Percentiles rank a stretch among this genome's conserved stretches.
Evolutionary conservation across 1,284 basidiomycete species (phyloP).

Genomic region (Flammula alnicola): DNA sequence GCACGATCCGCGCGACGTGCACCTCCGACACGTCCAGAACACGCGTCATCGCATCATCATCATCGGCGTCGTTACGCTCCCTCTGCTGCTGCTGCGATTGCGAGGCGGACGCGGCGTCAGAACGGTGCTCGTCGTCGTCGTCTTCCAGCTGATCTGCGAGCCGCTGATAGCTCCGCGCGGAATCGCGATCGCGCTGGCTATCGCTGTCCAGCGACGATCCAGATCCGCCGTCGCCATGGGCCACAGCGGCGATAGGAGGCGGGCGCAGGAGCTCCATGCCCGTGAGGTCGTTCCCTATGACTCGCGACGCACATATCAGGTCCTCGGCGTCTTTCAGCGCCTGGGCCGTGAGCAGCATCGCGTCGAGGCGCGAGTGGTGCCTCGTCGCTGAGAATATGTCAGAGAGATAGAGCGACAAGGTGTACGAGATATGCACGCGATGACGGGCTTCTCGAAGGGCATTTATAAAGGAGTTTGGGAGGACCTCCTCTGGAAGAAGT

Average conservation of each 20-base stretch:
- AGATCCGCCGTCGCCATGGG: no score
- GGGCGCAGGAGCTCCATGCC: slow-evolving; percentile 50
- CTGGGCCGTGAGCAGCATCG: slow-evolving; percentile 62
- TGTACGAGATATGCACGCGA: slow-evolving; percentile 47
- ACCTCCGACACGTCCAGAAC: slow-evolving; percentile 70
- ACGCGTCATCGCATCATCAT: slow-evolving; percentile 16
- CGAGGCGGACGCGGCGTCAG: no score
- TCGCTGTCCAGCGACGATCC: no score
- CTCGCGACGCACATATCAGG: slow-evolving; percentile 64
- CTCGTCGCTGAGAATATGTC: slow-evolving; percentile 76
- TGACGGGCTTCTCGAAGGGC: slow-evolving; percentile 41
- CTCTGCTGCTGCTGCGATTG: background rate
- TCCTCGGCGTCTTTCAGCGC: slow-evolving; percentile 63
- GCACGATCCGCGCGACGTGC: slow-evolving; percentile 71
- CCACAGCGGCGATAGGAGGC: slow-evolving; percentile 2
- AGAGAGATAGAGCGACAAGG: slow-evolving; percentile 64
- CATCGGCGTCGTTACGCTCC: slow-evolving; percentile 3
- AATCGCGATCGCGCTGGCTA: no score
- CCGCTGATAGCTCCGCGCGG: no score
- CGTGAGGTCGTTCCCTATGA: slow-evolving; percentile 61
- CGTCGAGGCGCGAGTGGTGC: slow-evolving; percentile 72
- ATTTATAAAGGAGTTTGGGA: slow-evolving; percentile 47
- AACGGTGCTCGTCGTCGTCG: no score
- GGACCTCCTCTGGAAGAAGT: slow-evolving; percentile 27
- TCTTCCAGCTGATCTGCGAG: no score